Evolutionary conservation across 176 grass and related monocot species (phyloP).

Genomic region (Secale cereale): DNA sequence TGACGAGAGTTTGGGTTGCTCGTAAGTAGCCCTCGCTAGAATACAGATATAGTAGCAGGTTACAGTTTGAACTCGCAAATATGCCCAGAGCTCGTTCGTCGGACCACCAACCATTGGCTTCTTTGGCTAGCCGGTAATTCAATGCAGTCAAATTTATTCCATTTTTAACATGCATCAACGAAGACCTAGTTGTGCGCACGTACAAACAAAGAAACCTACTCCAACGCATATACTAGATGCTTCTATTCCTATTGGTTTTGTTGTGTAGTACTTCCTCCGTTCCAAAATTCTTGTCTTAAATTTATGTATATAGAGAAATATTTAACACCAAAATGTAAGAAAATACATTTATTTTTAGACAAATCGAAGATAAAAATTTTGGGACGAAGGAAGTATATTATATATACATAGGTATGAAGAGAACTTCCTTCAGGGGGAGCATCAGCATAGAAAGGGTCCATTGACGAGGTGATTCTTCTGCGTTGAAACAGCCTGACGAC

Average conservation of each 20-base stretch:
- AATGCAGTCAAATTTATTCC: background rate
- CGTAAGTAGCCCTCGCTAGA: background rate
- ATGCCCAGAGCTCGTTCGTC: background rate
- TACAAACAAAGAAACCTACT: background rate
- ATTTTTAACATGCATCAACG: background rate
- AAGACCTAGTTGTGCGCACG: background rate
- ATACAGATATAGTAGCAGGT: background rate
- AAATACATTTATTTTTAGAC: too few relatives aligned
- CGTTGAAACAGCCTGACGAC: constrained; percentile 6
- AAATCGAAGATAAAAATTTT: too few relatives aligned
- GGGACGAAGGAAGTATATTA: background rate
- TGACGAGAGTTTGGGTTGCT: background rate
- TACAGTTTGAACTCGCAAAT: background rate
- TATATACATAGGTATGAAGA: background rate
- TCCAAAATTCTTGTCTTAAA: too few relatives aligned
- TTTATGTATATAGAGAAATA: too few relatives aligned
- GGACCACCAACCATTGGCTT: background rate
- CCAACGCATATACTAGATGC: background rate
- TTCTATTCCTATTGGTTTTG: background rate
- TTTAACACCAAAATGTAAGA: too few relatives aligned
- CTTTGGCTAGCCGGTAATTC: background rate
- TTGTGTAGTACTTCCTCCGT: too few relatives aligned
- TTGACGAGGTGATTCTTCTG: background rate
- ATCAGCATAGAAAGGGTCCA: background rate
- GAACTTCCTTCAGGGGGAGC: background rate